Conservation (phyloP, 2,329 filamentous ascomycete species). For the Pseudogymnoascus sp. region DNA sequence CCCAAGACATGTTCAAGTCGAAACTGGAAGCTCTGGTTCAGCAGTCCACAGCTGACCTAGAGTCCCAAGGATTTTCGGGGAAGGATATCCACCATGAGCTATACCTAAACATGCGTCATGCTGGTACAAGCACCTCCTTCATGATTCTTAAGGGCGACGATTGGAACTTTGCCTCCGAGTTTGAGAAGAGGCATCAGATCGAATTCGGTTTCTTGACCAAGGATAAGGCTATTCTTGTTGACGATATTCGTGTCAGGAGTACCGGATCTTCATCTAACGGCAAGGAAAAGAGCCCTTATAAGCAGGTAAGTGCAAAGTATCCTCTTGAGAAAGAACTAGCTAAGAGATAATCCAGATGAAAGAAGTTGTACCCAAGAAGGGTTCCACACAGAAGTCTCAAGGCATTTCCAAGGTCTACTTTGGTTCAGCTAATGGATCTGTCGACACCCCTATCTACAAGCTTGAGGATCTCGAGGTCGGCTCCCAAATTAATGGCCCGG, state of each 20-base stretch:
- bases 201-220: constrained; percentile 84
- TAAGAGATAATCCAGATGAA: constrained; percentile 36
- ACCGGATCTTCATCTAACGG: constrained; percentile 80
- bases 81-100: constrained; percentile 76
- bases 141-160: constrained; percentile 71
- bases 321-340: neutral
- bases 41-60: constrained; percentile 57
- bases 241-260: constrained; percentile 76
- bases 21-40: constrained; percentile 72
- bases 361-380: neutral
- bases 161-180: constrained; percentile 76
- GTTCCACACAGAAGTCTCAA: neutral
- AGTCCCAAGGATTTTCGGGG: constrained; percentile 68
- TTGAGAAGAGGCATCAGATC: constrained; percentile 76
- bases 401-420: neutral
- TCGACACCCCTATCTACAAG: constrained; percentile 65
- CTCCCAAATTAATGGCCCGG: constrained; percentile 68
- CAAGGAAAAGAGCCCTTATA: constrained; percentile 43
- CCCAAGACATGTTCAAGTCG: constrained; percentile 49
- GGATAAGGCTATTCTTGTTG: constrained; percentile 76
- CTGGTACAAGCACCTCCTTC: constrained; percentile 78
- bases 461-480: constrained; percentile 64
- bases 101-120: constrained; percentile 86
- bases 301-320: neutral
- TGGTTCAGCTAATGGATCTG: neutral